Evolutionary conservation across 345 rosid species (phyloP), one percentile per base, ranked within the genome.

Genomic region (Moringa oleifera): DNA sequence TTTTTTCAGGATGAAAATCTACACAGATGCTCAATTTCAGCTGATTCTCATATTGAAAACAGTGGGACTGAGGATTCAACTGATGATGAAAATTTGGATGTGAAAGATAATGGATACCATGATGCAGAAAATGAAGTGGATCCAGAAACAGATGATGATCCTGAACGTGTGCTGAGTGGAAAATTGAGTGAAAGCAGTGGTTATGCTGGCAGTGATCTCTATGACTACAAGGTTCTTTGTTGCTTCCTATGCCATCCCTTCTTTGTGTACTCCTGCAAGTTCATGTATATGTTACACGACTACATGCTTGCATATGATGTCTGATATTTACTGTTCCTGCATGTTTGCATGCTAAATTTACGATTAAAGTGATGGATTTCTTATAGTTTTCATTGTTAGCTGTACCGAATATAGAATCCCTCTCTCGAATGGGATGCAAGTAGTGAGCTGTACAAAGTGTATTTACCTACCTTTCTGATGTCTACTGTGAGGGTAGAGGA

Each of bases 131-230:
- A 88, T 81, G 99, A 85, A 79, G 95, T 74, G 49, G 96, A 87
- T 67, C 89, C 77, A 25, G 93, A 81, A 74, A 77, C 89, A 37
- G 97, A 90, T 68, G 88, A 88, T 61, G 96, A 88, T 57, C 84
- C 74, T 60, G 92, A 82, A 69, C 77, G 90, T 50, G 82, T 73
- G 22, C 79, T 76, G 55, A 90, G 97, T 76, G 99, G 97, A 66
- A 94, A 90, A 73, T 77, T 88, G 76, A 90, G 95, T 76, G 99
- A 90, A 78, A 88, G 88, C 75, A 90, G 99, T 52, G 87, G 86
- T 53, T 88, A 78, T 65, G 86, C 85, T 56, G 85, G 85, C 76
- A 80, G 85, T 55, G 99, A 94, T 81, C 87, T 88, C 47, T 94
- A 88, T 73, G 96, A 88, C 62, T 85, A 86, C 70, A 94, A 90